Conservation (phyloP, 208 protist species). For the Angomonas desouzai region DNA sequence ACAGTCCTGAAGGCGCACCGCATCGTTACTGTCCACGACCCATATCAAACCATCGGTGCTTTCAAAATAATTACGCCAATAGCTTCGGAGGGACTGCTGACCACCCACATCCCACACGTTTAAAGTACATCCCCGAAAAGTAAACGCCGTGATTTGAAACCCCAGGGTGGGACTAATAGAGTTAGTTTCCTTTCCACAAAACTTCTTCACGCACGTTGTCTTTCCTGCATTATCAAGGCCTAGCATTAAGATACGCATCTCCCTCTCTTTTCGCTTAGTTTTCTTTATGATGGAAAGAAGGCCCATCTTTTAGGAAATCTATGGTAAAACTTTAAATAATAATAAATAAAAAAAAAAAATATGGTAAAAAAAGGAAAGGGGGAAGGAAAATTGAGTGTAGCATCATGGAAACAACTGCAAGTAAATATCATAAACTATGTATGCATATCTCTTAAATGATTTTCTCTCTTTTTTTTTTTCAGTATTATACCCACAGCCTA, state of each 20-base stretch:
- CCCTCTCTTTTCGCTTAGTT: constrained; percentile 97
- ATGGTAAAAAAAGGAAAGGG: constrained; percentile 11
- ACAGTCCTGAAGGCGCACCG: constrained; percentile 88
- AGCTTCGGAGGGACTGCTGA: constrained; percentile 98
- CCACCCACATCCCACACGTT: constrained; percentile 99
- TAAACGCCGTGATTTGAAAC: constrained; percentile 99
- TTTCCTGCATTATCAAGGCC: constrained; percentile 97
- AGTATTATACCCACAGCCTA: constrained; percentile 4
- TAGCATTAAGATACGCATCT: constrained; percentile 99
- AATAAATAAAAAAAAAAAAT: no score
- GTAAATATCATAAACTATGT: no score
- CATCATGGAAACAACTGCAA: no score
- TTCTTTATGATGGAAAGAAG: constrained; percentile 98
- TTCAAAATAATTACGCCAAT: constrained; percentile 98
- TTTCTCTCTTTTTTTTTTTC: constrained; percentile 2
- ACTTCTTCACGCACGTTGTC: constrained; percentile 99
- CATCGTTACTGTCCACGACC: constrained; percentile 97
- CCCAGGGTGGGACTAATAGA: constrained; percentile 97
- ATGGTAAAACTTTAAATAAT: no score
- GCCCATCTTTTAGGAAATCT: no score
- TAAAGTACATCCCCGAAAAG: constrained; percentile 95
- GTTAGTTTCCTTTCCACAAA: constrained; percentile 98
- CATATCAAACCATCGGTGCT: constrained; percentile 96
- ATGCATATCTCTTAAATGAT: neutral
- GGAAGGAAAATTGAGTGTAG: neutral